Evolutionary conservation across 768 basidiomycete species (phyloP).

Genomic region (Phlegmacium glaucopus): DNA sequence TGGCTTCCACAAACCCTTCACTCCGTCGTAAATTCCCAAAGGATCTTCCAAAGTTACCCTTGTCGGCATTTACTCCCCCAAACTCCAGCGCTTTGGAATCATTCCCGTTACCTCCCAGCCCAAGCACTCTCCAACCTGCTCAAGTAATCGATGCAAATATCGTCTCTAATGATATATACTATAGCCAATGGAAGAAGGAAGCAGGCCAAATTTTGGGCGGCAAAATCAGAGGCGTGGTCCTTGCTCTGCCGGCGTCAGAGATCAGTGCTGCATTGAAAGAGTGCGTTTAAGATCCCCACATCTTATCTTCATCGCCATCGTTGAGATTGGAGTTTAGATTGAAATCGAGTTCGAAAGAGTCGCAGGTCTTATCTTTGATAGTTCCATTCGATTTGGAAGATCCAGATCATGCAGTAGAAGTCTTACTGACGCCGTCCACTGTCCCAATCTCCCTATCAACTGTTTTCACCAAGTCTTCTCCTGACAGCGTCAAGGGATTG

Average conservation of each 20-base stretch:
- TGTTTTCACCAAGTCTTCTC: conserved; percentile 46
- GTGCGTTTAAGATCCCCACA: conserved; percentile 35
- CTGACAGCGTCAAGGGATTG: conserved; percentile 51
- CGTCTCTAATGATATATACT: conserved; percentile 35
- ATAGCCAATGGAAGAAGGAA: conserved; percentile 52
- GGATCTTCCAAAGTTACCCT: conserved; percentile 65
- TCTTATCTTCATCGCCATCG: not conserved
- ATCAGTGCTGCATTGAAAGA: conserved; percentile 39
- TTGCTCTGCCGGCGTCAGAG: conserved; percentile 44
- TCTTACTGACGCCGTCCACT: conserved; percentile 34
- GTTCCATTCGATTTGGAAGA: conserved; percentile 60
- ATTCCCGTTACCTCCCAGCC: conserved; percentile 68
- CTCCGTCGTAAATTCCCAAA: conserved; percentile 61
- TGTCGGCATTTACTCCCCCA: conserved; percentile 74
- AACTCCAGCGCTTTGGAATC: conserved; percentile 62
- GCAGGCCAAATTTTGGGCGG: conserved; percentile 41
- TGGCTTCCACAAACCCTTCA: conserved; percentile 16
- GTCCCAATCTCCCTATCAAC: conserved; percentile 55
- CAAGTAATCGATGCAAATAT: conserved; percentile 70
- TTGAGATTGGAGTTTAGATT: conserved; percentile 9
- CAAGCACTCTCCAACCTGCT: conserved; percentile 61
- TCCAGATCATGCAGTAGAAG: conserved; percentile 36
- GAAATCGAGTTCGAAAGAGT: conserved; percentile 12
- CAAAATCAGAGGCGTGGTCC: conserved; percentile 53
- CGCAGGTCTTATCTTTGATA: conserved; percentile 52